Evolutionary conservation across 441 rosid species (phyloP), one percentile per base, ranked within the genome.

Genomic region (Capsella rubella): DNA sequence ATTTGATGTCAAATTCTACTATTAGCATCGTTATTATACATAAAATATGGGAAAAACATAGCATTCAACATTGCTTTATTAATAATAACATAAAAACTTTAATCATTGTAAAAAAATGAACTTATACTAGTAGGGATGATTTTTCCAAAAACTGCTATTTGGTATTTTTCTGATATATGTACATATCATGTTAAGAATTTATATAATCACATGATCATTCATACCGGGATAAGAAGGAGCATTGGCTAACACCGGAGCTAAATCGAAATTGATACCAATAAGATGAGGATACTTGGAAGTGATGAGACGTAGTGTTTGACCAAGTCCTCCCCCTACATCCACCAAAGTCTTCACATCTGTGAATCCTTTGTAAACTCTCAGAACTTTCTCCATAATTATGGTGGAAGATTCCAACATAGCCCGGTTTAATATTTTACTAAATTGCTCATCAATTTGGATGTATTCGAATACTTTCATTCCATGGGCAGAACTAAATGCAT

Each of bases 291-390:
- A 78, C 25, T 63, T 49, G 35, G 75, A 54, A 34, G 69, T 67
- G 25, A 78, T n/a, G 29, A 61, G 52, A 31, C 59, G 2, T 25
- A 73, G 35, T 31, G 8, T 21, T 4, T 28, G 32, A 3, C 75
- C 81, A 64, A 6, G 47, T 47, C 66, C 81, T 57, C 77, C 80
- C 52, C 78, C 78, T 0, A 78, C 74, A 72, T 78, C 81, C 13
- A 78, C 81, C 32, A 78, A 53, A 13, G 53, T 60, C 14, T 46
- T 61, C 4, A 73, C 34, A 53, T 61, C 71, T 27, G 68, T 37
- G 11, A 78, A 78, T 51, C 81, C 81, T 54, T 5, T 10, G 29
- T 78, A 67, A 53, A 49, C 47, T 52, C 61, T 64, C 16, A 78
- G 16, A 71, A 72, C 37, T 13, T 52, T 61, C 27, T 71, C 76